Conservation (phyloP, 129 eudicot species). For the Calendula officinalis region DNA sequence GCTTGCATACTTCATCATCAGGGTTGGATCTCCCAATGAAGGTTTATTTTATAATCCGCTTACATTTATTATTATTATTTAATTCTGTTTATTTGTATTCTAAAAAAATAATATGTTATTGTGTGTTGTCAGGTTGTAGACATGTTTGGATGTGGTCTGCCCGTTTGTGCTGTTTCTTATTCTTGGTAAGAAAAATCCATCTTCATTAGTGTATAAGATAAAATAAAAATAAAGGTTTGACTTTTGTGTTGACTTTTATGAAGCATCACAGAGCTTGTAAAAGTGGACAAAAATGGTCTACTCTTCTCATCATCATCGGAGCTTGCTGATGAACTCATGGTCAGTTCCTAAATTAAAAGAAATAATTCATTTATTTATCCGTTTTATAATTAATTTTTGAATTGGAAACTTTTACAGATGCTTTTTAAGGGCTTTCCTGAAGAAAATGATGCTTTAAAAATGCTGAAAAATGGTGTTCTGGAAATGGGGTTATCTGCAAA, state of each 20-base stretch:
- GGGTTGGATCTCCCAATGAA: constrained; percentile 99
- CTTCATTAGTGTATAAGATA: background rate
- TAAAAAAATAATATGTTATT: background rate
- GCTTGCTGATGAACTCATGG: constrained; percentile 90
- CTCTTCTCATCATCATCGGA: constrained; percentile 91
- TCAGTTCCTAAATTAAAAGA: constrained; percentile 28
- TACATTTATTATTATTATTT: background rate
- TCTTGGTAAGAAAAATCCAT: constrained; percentile 53
- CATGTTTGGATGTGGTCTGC: constrained; percentile 97
- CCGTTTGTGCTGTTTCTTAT: constrained; percentile 94
- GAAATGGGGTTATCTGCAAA: constrained; percentile 62
- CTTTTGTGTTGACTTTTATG: constrained; percentile 12
- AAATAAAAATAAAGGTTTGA: background rate
- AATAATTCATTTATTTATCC: background rate
- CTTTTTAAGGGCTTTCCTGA: constrained; percentile 89
- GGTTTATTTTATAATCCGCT: constrained; percentile 36
- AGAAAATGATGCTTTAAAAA: constrained; percentile 54
- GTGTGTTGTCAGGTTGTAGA: constrained; percentile 65
- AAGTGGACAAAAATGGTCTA: constrained; percentile 74
- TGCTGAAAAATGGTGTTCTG: constrained; percentile 53
- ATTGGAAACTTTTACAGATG: constrained; percentile 46
- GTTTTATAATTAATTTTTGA: background rate
- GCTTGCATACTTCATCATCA: constrained; percentile 96
- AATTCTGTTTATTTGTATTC: background rate
- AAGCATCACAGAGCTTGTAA: constrained; percentile 90